phyloP scores from a whole-genome alignment of 1,284 basidiomycete species.

The Hymenochaete sp. region DNA sequence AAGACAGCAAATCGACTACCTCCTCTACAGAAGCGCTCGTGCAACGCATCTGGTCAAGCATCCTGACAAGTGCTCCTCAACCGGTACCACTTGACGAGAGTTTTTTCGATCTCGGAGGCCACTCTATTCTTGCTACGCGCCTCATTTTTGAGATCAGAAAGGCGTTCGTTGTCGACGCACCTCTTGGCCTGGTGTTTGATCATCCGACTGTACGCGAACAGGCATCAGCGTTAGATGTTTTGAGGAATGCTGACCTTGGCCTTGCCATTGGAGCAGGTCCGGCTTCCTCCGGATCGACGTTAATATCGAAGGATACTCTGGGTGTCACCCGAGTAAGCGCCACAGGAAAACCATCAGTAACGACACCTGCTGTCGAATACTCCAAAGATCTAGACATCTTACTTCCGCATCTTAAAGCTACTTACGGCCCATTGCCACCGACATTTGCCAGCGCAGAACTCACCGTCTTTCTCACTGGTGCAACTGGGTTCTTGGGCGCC shows the following conservation, averaged over 20 bases:
- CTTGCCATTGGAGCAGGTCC: slow-evolving; percentile 40
- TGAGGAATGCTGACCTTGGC: slow-evolving; percentile 78
- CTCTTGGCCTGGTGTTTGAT: slow-evolving; percentile 90
- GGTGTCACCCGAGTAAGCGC: slow-evolving; percentile 20
- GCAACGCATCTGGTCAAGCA: slow-evolving; percentile 72
- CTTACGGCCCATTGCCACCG: slow-evolving; percentile 49
- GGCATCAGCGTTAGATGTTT: slow-evolving; percentile 68
- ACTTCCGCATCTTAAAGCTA: slow-evolving; percentile 45
- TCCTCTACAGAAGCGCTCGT: slow-evolving; percentile 77
- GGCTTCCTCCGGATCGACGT: too few species aligned
- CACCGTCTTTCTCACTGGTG: slow-evolving; percentile 92
- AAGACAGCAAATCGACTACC: slow-evolving; percentile 29
- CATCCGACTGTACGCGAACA: slow-evolving; percentile 82
- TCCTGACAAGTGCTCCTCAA: slow-evolving; percentile 76
- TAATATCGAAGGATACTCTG: slow-evolving; percentile 15
- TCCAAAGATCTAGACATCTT: slow-evolving; percentile 72
- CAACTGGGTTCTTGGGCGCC: slow-evolving; percentile 94
- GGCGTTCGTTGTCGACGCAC: slow-evolving; percentile 84
- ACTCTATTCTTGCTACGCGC: slow-evolving; percentile 96
- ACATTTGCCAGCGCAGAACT: slow-evolving; percentile 48
- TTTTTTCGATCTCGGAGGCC: slow-evolving; percentile 98
- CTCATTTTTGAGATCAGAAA: slow-evolving; percentile 97
- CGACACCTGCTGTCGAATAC: slow-evolving; percentile 47
- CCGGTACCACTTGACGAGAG: slow-evolving; percentile 85
- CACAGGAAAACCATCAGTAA: slow-evolving; percentile 19